Conservation (phyloP, 176 grass and related monocot species). For the Oryza rufipogon region DNA sequence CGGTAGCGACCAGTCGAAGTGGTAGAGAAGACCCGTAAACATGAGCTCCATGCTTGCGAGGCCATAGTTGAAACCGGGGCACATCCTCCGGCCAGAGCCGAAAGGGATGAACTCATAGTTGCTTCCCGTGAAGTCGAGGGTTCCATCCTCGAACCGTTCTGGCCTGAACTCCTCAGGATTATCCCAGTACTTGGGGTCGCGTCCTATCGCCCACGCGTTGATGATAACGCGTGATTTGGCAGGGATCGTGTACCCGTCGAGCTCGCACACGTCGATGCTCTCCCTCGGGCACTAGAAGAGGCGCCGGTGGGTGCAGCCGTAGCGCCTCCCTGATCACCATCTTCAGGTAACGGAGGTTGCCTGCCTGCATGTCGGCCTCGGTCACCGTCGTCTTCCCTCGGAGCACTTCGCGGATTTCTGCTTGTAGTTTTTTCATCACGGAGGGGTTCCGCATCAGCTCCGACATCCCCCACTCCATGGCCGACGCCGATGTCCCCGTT, state of each 20-base stretch:
- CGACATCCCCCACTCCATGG: neutral
- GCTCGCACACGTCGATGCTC: neutral
- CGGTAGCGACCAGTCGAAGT: constrained; percentile 32
- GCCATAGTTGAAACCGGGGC: neutral
- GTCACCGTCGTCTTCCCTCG: neutral
- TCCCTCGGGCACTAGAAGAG: neutral
- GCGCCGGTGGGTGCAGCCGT: neutral
- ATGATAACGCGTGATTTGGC: neutral
- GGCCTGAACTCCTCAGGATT: constrained; percentile 29
- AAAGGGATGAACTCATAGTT: constrained; percentile 36
- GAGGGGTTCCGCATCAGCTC: neutral
- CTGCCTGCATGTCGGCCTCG: neutral
- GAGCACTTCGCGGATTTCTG: neutral
- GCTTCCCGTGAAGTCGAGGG: constrained; percentile 20
- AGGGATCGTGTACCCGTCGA: neutral
- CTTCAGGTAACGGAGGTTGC: neutral
- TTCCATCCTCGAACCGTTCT: constrained; percentile 24
- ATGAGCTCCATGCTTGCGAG: neutral
- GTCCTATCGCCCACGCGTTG: neutral
- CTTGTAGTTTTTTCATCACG: constrained; percentile 28
- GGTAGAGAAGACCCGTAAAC: neutral
- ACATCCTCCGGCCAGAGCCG: neutral
- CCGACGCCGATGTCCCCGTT: neutral
- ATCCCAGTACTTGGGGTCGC: constrained; percentile 5
- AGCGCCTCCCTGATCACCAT: neutral